Evolutionary conservation across 2,329 filamentous ascomycete species (phyloP), one percentile per base, ranked within the genome.

Genomic region (Albophoma yamanashiensis): DNA sequence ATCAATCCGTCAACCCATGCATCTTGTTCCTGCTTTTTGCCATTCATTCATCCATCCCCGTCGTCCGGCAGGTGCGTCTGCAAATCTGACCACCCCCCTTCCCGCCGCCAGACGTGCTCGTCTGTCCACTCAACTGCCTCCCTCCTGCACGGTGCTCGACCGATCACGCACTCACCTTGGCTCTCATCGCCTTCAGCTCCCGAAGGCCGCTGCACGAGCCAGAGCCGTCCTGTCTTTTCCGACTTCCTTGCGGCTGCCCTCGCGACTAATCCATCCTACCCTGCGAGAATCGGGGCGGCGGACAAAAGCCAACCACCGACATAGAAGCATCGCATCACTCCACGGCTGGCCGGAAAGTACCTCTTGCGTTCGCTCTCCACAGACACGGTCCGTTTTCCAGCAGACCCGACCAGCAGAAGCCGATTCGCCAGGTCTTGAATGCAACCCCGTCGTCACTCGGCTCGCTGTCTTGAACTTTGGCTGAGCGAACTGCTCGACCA

Each of bases 181-280:
- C 58, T 55, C 34, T 20, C 42, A 22, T 57, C 17, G 38, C 47
- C 31, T 25, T 55, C 45, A 58, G 40, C 55, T 36, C 56, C 45
- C 39, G 56, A 50, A 52, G 31, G 50, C 27, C 47, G 38, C 55
- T 25, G 56, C 58, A 60, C 60, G 38, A 61, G 40, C 47, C 27
- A 60, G 60, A 50, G 34, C 55, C 50, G 58, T 58, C 56, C 56
- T 55, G 56, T 62, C 60, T 34, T 60, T 62, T 60, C 60, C 58
- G 56, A 52, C 53, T 36, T 40, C 31, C 27, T 25, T 9, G 27
- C 47, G 27, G 15, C 27, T 52, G 45, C 17, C 25, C 50, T 53
- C 17, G n/a, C 47, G 47, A 52, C 47, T 34, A 34, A 34, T 52
- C 31, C 47, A 34, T 27, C 20, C 47, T 52, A 1, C 31, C 31